Conservation (phyloP, 148 eudicot species). For the Rhododendron ferrugineum region DNA sequence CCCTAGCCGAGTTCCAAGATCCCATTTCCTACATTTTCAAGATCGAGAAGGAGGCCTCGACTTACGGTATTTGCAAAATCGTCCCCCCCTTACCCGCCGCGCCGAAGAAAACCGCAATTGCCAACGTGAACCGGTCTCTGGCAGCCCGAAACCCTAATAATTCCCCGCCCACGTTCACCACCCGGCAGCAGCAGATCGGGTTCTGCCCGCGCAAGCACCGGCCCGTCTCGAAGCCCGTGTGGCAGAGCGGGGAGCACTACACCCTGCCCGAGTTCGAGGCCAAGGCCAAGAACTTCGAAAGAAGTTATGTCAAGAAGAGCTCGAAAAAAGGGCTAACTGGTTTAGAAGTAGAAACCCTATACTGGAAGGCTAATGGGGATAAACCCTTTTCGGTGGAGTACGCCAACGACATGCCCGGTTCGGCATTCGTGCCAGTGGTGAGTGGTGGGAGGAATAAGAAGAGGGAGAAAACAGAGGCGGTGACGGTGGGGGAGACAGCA, state of each 20-base stretch:
- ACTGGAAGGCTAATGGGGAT: constrained; percentile 87
- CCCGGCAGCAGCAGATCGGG: constrained; percentile 90
- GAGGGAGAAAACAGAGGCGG: constrained; percentile 21
- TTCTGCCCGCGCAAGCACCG: constrained; percentile 88
- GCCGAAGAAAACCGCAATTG: constrained; percentile 42
- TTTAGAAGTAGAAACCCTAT: constrained; percentile 72
- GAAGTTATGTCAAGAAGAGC: constrained; percentile 41
- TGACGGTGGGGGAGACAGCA: constrained; percentile 68
- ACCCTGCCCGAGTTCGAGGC: constrained; percentile 64
- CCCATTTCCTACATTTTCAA: constrained; percentile 91
- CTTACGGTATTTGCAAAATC: constrained; percentile 88
- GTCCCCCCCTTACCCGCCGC: constrained; percentile 72
- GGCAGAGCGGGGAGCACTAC: constrained; percentile 86
- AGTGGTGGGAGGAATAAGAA: constrained; percentile 28
- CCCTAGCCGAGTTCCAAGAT: constrained; percentile 83
- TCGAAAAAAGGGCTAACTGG: constrained; percentile 39
- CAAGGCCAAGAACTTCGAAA: constrained; percentile 75
- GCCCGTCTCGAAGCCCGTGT: constrained; percentile 80
- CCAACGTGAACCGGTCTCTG: constrained; percentile 60
- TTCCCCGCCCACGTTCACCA: constrained; percentile 57
- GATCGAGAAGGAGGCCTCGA: constrained; percentile 84
- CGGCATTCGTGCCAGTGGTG: constrained; percentile 47
- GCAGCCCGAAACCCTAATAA: constrained; percentile 34
- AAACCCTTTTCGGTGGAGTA: constrained; percentile 84
- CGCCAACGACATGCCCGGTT: constrained; percentile 97